Evolutionary conservation across 768 basidiomycete species (phyloP).

Genomic region (Amanita fuliginea): DNA sequence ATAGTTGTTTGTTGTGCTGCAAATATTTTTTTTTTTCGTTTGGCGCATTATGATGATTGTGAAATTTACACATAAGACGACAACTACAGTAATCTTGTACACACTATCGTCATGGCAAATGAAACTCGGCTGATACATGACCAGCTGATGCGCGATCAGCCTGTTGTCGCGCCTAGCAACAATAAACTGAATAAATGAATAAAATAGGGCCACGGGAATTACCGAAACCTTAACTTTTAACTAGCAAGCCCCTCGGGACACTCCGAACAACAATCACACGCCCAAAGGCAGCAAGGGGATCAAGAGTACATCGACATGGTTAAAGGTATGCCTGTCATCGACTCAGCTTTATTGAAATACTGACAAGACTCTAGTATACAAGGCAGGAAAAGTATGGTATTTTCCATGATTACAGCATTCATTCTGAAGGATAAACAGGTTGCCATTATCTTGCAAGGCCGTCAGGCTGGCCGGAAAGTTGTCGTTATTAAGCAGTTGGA

Average conservation of each 20-base stretch:
- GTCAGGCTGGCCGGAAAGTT: slow-evolving; percentile 99
- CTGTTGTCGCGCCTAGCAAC: too few species aligned
- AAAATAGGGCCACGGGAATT: too few species aligned
- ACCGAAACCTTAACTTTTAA: slow-evolving; percentile 22
- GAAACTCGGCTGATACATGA: too few species aligned
- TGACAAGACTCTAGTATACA: slow-evolving; percentile 55
- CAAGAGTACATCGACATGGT: slow-evolving; percentile 34
- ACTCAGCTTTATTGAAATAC: slow-evolving; percentile 7
- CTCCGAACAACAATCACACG: slow-evolving; percentile 14
- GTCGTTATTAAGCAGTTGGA: slow-evolving; percentile 97
- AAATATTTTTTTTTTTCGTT: too few species aligned
- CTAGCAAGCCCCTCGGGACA: slow-evolving; percentile 35
- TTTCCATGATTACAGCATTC: background rate
- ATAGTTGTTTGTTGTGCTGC: background rate
- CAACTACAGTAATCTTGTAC: too few species aligned
- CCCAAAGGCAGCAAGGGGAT: slow-evolving; percentile 20
- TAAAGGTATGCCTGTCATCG: slow-evolving; percentile 27
- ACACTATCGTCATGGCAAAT: too few species aligned
- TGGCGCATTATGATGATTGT: too few species aligned
- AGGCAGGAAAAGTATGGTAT: slow-evolving; percentile 74
- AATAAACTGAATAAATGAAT: too few species aligned
- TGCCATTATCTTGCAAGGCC: slow-evolving; percentile 95
- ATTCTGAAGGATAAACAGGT: slow-evolving; percentile 38
- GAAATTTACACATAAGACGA: too few species aligned
- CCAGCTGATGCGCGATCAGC: too few species aligned